Conservation (phyloP, 176 grass and related monocot genomes). For the Rhynchospora breviuscula region DNA sequence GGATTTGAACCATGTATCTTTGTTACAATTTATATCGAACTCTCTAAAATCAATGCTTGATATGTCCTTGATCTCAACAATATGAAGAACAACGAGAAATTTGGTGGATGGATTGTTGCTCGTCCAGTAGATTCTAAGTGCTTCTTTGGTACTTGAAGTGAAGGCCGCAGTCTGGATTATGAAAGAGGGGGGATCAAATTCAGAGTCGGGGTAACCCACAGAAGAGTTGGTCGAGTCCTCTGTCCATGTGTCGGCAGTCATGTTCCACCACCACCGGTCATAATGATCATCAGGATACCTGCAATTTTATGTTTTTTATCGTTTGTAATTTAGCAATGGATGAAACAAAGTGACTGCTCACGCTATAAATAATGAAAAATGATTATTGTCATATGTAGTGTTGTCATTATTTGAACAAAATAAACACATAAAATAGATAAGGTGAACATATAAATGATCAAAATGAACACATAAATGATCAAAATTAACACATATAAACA, state of each 20-base stretch:
- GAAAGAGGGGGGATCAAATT: neutral
- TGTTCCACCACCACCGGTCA: neutral
- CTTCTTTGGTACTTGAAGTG: neutral
- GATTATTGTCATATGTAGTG: too few species aligned
- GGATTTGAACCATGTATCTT: neutral
- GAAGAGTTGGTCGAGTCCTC: neutral
- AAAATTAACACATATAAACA: too few species aligned
- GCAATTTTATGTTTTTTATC: too few species aligned
- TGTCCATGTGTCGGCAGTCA: neutral
- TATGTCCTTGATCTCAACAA: neutral
- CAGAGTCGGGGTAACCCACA: neutral
- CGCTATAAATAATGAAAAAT: too few species aligned
- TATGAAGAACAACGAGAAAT: neutral
- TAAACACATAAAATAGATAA: too few species aligned
- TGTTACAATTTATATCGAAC: neutral
- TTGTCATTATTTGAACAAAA: too few species aligned
- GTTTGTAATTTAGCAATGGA: too few species aligned
- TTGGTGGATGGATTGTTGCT: neutral
- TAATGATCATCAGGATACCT: too few species aligned
- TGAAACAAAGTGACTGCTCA: too few species aligned
- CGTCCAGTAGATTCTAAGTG: neutral
- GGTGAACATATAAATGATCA: too few species aligned
- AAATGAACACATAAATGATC: too few species aligned
- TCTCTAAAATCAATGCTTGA: neutral
- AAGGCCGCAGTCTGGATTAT: neutral